Percentiles rank a stretch among this genome's conserved stretches.
phyloP scores from a whole-genome alignment of 1,284 basidiomycete genomes.

The Irpex lacteus region DNA sequence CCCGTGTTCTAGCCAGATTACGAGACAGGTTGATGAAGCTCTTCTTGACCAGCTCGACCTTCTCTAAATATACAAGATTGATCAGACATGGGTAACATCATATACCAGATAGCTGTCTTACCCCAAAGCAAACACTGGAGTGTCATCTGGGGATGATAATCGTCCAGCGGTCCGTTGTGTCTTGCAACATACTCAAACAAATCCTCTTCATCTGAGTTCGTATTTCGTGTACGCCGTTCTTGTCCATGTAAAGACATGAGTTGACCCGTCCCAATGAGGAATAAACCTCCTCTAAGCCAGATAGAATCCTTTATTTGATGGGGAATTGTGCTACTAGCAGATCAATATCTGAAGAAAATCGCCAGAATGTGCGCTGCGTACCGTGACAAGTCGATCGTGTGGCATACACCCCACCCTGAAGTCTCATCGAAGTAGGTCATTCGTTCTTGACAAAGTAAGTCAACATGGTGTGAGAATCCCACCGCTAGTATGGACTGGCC shows the following conservation, averaged over 20 bases:
- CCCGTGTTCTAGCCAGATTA: slow-evolving; percentile 29
- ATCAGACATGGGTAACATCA: too few relatives aligned
- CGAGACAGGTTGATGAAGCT: slow-evolving; percentile 69
- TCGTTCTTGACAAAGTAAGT: slow-evolving; percentile 84
- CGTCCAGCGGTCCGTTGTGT: slow-evolving; percentile 80
- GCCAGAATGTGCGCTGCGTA: slow-evolving; percentile 30
- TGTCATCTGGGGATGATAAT: slow-evolving; percentile 90
- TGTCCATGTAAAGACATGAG: slow-evolving; percentile 75
- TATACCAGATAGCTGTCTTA: slow-evolving; percentile 32
- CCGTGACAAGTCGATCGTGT: slow-evolving; percentile 69
- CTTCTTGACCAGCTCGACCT: slow-evolving; percentile 80
- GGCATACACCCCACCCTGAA: slow-evolving; percentile 77
- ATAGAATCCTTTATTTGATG: slow-evolving; percentile 82
- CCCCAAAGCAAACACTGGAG: slow-evolving; percentile 92
- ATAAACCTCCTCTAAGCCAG: slow-evolving; percentile 79
- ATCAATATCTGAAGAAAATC: not conserved
- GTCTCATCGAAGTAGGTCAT: slow-evolving; percentile 86
- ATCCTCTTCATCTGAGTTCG: slow-evolving; percentile 30
- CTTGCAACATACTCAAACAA: slow-evolving; percentile 82
- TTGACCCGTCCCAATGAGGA: slow-evolving; percentile 75
- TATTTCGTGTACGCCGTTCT: slow-evolving; percentile 19
- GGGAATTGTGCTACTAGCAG: slow-evolving; percentile 58
- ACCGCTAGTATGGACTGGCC: slow-evolving; percentile 87
- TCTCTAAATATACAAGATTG: slow-evolving; percentile 44
- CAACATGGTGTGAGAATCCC: slow-evolving; percentile 74